Evolutionary conservation across 1,139 yeast genomes (phyloP), one percentile per base, ranked within the genome.

Genomic region (Kluyveromyces sp.): DNA sequence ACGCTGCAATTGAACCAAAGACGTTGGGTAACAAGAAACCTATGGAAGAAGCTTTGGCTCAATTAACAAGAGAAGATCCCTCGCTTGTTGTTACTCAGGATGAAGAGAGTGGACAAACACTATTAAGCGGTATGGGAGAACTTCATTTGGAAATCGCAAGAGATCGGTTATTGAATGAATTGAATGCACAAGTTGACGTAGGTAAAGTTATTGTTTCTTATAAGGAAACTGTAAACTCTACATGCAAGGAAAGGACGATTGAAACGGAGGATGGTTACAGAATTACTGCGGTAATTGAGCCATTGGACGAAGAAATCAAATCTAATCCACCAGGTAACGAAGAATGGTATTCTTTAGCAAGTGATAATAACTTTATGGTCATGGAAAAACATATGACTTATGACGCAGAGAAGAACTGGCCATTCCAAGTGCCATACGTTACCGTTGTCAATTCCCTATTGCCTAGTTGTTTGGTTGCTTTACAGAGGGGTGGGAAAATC

Each of bases 91-190:
- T 83, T 10, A 63, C 75, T 2, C 73, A 70, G 45, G 97, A 92
- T 59, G 95, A 86, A 53, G 97, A 90, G 50, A 72, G 86, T 48
- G 96, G 96, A 0, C 97, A 92, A 65, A 81, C 89, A 0, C 73
- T 89, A 30, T 65, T 92, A 34, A 81, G 95, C 45, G 99, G 98
- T 3, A 89, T 92, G 97, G 98, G 97, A 21, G 96, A 89, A 59
- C 71, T 92, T 45, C 98, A 92, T 65, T 72, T 92, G 46, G 97
- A 92, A 55, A 89, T 92, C 54, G 85, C 94, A 2, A 74, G 75
- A 46, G 95, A 88, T 55, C 72, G 97, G 48, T 72, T 92, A 43
- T 68, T 83, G 25, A 78, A 78, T 45, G 96, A 88, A 51, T 75
- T 90, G 74, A 83, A 83, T 61, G 96, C 95, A 2, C 80, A 81